Base-by-base conservation (phyloP, 495 filamentous ascomycete species). In the Talaromyces trachyspermus region DNA sequence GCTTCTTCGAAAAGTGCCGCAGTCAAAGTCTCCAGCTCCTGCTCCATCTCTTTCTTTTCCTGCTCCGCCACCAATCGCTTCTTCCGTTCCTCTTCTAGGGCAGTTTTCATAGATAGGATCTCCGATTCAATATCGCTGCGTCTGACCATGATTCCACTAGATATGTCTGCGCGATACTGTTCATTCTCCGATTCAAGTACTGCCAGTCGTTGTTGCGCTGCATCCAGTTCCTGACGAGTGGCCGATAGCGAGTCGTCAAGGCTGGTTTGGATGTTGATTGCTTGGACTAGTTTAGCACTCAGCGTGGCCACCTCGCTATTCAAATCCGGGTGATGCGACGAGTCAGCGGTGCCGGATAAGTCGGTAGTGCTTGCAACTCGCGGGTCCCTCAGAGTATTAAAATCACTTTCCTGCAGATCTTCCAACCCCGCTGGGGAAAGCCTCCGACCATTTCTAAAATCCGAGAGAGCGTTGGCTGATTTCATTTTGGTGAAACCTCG, bases 221-320 rank as follows among this genome's bases (percentile, higher is more conserved):
- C 58, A 42, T 95, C 89, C 43, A 98, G 59, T 56, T 95, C 88
- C 60, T 91, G 82, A 14, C 86, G 78, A 19, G 91, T 86, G 19
- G 75, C 81, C 43, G 86, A 83, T 38, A 98, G 74, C 24, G 78
- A 86, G 58, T 98, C 92, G 57, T 98, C 92, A 22, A 98, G 72
- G 23, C 74, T 86, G 4, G 92, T 96, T 69, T 97, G 94, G 58
- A 92, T 86, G 60, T 98, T 98, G 64, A 98, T 96, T 43, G 92
- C 90, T 55, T 89, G 89, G 49, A 98, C 89, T 43, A 98, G 76
- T 65, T 98, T 98, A 39, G 89, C 90, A 63, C 88, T 96, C 18
- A 98, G 72, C 3, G 88, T 78, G 22, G 92, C 85, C 10, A 97
- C 89, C 64, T 98, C 92, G 46, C 83, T 79, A 60, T 84, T 88